Percentiles rank a stretch among this genome's conserved stretches.
Evolutionary conservation across 805 yeast genomes (phyloP).

Genomic region (Pichia insulana): DNA sequence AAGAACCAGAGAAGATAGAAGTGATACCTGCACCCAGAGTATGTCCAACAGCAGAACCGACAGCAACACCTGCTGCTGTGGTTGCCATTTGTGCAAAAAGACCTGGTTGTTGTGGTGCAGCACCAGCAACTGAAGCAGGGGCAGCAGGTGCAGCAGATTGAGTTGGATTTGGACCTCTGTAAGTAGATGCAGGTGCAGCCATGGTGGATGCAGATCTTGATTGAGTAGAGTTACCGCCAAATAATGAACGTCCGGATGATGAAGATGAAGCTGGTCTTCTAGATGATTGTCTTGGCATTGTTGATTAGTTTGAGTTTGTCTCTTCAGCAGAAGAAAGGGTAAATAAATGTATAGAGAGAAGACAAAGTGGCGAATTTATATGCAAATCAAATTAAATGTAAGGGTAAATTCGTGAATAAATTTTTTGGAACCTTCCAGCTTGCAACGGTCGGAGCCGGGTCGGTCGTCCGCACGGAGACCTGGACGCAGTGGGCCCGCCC

Average conservation of each 20-base stretch:
- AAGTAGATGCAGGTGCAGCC: slow-evolving; percentile 44
- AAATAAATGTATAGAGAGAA: background rate
- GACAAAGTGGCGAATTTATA: no score
- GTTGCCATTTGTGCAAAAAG: slow-evolving; percentile 95
- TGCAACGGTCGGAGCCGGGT: no score
- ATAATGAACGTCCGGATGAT: slow-evolving; percentile 13
- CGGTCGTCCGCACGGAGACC: no score
- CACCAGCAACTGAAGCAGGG: slow-evolving; percentile 37
- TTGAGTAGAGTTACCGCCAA: slow-evolving; percentile 28
- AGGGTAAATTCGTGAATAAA: no score
- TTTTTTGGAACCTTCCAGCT: no score
- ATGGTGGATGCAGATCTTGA: slow-evolving; percentile 71
- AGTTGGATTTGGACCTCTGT: slow-evolving; percentile 38
- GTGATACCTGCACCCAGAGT: slow-evolving; percentile 93
- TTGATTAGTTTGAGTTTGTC: background rate
- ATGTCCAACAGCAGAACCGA: slow-evolving; percentile 96
- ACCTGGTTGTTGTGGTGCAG: slow-evolving; percentile 63
- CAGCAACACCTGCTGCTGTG: slow-evolving; percentile 99
- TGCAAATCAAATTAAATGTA: no score
- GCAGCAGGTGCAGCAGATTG: slow-evolving; percentile 39
- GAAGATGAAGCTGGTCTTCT: slow-evolving; percentile 34
- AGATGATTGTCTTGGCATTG: slow-evolving; percentile 30
- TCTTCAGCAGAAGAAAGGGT: background rate
- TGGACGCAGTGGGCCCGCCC: no score
- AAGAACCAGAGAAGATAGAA: slow-evolving; percentile 77